Base-by-base conservation (phyloP, 225 moss, liverwort and hornwort genomes). In the Antitrichia curtipendula region DNA sequence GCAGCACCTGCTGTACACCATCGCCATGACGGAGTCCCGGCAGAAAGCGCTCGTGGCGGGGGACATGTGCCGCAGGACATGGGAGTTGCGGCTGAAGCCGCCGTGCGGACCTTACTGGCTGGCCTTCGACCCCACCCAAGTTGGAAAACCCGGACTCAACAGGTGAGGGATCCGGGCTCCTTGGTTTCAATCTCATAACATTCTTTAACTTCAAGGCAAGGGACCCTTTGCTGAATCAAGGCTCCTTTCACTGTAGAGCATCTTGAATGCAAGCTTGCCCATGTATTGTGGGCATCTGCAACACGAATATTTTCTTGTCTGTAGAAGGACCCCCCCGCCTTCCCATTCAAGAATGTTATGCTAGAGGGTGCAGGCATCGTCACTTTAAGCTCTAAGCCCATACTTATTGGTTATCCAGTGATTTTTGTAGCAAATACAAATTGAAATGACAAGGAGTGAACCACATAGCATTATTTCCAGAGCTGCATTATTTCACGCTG, bases 21-120 rank as follows among this genome's bases (percentile, higher is more conserved):
- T 89, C 9, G 90, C 36, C 45, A 34, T 90, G 68, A 58, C 81
- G 54, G 93, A 92, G 10, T 92, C 85, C 4, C 80, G 65, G 34
- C 90, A 92, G 71, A 82, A 38, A 47, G 77, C 86, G 47, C 91
- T 92, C 65, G 68, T 87, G 43, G 81, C 80, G 13, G 68, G 87
- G 31, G 93, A 93, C 40, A 87, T 92, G 87, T 93, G 93, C 61
- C 80, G 85, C 14, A 83, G 90, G 64, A 87, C 81, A 22, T 93
- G 93, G 93, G 91, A 91, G 59, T 29, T 93, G 20, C 89, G 87
- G 43, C 21, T 93, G 64, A 93, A 93, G 84, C 59, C 92, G 6
- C 27, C 89, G 8, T 84, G 86, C 31, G 92, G 93, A 4, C 83
- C 90, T 3, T 93, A 93, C 71, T 93, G 92, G 90, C 88, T 90